Base-by-base conservation (phyloP, 768 basidiomycete species). In the Cyathus striatus region DNA sequence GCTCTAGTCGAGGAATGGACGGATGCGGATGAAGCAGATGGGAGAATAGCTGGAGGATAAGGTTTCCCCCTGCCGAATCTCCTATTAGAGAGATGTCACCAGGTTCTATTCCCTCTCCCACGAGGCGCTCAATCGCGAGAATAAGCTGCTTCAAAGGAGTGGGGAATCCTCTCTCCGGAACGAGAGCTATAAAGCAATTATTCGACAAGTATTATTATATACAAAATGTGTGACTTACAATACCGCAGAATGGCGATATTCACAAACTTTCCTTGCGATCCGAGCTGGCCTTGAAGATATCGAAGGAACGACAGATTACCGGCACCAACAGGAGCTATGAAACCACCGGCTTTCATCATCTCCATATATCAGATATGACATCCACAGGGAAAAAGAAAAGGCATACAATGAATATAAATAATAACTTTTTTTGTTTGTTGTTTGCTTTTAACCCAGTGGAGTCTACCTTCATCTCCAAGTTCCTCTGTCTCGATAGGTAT, bases 381-480 rank as follows among this genome's bases (percentile, higher is more conserved):
- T 30, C n/a, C 9, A n/a, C n/a, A 30, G 9, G 27, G n/a, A 30
- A 30, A 30, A 30, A n/a, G 27, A n/a, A 37, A 37, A 37, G 21
- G 35, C n/a, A 20, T 20, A 37, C 35, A n/a, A 42, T 65, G 64
- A 18, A 57, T 40, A 42, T 53, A 61, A 16, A 61, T 23, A 4
- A 63, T 23, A 12, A 61, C 57, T 4, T 50, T 50, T 1, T 53
- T 55, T 10, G 52, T 53, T 20, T 37, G n/a, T 20, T 20, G n/a
- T 37, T 22, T 53, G 47, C 44, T 53, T 58, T 40, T 55, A 17
- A 65, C 46, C 62, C 61, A 65, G 13, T 60, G 34, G 38, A 60
- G 40, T 24, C 51, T 48, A 12, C 49, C 56, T 27, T 51, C 51
- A 17, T 49, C 49, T 2, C 55, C 57, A 23, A 60, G 25, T 22